Percentiles rank a stretch among this genome's conserved stretches.
phyloP scores from a whole-genome alignment of 1,284 basidiomycete species.

The Trichosporon inkin region DNA sequence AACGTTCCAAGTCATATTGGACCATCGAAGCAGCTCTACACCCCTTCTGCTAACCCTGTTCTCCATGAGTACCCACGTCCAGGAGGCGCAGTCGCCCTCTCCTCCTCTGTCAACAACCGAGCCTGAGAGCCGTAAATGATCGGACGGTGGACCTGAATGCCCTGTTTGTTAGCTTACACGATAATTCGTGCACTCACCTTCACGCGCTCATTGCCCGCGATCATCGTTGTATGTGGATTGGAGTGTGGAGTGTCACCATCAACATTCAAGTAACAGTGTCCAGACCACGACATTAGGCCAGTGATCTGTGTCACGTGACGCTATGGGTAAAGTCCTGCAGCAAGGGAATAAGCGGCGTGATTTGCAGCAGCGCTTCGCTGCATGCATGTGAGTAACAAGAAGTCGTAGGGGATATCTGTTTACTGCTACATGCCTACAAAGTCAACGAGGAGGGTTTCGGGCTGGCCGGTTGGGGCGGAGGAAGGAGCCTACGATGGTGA shows the following conservation, averaged over 20 bases:
- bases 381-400: too few species aligned
- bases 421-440: too few species aligned
- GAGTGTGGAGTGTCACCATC: neutral
- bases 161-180: conserved; percentile 54
- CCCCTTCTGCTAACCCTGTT: too few species aligned
- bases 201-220: conserved; percentile 33
- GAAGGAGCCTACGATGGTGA: too few species aligned
- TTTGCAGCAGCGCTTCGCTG: too few species aligned
- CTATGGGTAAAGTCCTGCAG: neutral
- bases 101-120: conserved; percentile 69
- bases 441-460: too few species aligned
- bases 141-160: conserved; percentile 80
- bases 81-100: conserved; percentile 50
- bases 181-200: conserved; percentile 22
- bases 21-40: too few species aligned
- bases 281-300: neutral
- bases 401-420: too few species aligned
- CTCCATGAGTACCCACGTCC: conserved; percentile 36
- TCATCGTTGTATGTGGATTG: conserved; percentile 12
- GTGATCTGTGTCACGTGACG: neutral
- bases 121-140: conserved; percentile 97
- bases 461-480: too few species aligned
- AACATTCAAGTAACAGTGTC: neutral
- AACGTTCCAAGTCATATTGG: too few species aligned
- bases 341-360: too few species aligned